Conservation (phyloP, 257 asterid genomes). For the Mitragyna speciosa region DNA sequence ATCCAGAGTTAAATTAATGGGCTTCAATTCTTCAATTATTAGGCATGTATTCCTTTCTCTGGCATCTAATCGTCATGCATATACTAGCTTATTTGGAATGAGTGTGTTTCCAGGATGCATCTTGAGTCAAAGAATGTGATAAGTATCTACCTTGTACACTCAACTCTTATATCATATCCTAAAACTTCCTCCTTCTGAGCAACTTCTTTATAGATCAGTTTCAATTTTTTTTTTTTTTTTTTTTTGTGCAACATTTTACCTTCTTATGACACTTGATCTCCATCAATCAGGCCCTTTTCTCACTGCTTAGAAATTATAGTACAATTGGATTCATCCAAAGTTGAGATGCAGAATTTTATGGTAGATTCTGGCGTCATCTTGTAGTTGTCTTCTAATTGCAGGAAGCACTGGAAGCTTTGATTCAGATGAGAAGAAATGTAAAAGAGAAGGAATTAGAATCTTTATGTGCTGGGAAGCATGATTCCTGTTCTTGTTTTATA, state of each 20-base stretch:
- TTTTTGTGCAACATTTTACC: neutral
- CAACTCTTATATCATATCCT: neutral
- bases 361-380: neutral
- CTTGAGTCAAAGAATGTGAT: conserved; percentile 1
- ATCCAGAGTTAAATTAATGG: conserved; percentile 72
- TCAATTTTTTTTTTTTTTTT: no score
- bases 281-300: neutral
- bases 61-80: conserved; percentile 12
- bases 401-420: conserved; percentile 77
- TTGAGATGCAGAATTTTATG: neutral
- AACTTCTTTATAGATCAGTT: neutral
- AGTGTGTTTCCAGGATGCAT: neutral
- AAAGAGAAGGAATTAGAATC: conserved; percentile 95
- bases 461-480: conserved; percentile 82
- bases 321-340: neutral
- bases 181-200: neutral
- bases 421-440: conserved; percentile 55
- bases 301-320: neutral
- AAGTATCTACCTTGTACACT: neutral
- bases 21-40: conserved; percentile 43
- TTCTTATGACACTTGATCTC: neutral
- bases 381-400: conserved; percentile 32
- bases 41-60: conserved; percentile 44
- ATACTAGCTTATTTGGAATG: conserved; percentile 2
- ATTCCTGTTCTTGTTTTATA: conserved; percentile 82